Evolutionary conservation across 768 basidiomycete genomes (phyloP).

Genomic region (Filobasidium floriforme): DNA sequence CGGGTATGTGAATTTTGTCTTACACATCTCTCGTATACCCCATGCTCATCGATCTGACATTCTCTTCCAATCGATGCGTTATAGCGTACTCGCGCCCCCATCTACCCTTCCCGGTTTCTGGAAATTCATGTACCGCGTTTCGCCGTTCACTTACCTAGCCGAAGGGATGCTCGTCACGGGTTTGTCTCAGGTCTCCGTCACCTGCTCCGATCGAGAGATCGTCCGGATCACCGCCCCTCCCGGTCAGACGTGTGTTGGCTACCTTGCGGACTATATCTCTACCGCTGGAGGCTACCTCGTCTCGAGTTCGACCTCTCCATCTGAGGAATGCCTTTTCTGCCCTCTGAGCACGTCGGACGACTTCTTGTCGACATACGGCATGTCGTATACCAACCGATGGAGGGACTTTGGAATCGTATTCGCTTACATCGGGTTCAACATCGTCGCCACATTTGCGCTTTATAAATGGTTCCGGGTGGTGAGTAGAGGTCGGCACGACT

Average conservation of each 20-base stretch:
- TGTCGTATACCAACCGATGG: conserved; percentile 10
- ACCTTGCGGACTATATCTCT: not conserved
- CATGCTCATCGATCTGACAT: conserved; percentile 28
- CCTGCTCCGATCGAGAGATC: conserved; percentile 63
- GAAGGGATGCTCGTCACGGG: conserved; percentile 13
- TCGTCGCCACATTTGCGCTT: too few species aligned
- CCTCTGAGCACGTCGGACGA: conserved; percentile 1
- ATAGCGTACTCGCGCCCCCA: too few species aligned
- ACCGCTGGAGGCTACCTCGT: conserved; percentile 8
- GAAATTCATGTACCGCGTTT: conserved; percentile 41
- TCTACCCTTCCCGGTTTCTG: conserved; percentile 1
- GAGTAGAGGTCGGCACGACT: too few species aligned
- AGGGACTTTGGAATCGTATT: conserved; percentile 11
- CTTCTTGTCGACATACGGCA: not conserved
- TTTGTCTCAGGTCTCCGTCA: conserved; percentile 44
- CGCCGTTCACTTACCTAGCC: conserved; percentile 46
- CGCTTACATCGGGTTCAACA: not conserved
- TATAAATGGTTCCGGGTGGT: too few species aligned
- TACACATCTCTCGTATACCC: not conserved
- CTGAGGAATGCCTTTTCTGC: conserved; percentile 10
- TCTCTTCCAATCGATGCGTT: too few species aligned
- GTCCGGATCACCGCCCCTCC: conserved; percentile 61
- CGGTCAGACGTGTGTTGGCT: conserved; percentile 8
- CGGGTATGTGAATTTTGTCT: conserved; percentile 29
- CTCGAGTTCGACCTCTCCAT: conserved; percentile 4